Evolutionary conservation across 2,329 filamentous ascomycete species (phyloP).

Genomic region (Stemphylium vesicarium): DNA sequence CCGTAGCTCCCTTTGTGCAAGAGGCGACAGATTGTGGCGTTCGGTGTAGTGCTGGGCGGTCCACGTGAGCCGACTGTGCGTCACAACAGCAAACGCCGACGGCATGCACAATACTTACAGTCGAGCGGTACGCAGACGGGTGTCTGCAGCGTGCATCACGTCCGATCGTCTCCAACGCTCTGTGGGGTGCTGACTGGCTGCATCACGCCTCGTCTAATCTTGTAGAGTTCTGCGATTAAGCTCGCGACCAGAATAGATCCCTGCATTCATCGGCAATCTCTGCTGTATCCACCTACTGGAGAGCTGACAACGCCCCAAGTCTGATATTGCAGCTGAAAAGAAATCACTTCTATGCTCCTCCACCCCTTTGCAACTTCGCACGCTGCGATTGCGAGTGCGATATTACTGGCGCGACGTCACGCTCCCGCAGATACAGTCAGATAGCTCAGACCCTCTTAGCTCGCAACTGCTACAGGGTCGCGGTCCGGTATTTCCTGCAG

Average conservation of each 20-base stretch:
- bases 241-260: constrained; percentile 12
- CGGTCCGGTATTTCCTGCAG: background rate
- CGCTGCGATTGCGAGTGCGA: background rate
- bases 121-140: background rate
- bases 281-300: background rate
- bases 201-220: constrained; percentile 26
- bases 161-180: constrained; percentile 5
- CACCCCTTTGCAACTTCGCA: background rate
- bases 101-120: background rate
- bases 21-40: constrained; percentile 3
- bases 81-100: background rate
- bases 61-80: background rate
- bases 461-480: background rate
- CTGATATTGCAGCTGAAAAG: background rate
- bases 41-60: background rate
- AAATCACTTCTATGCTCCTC: background rate
- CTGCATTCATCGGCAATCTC: constrained; percentile 12
- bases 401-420: background rate
- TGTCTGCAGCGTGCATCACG: background rate
- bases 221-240: constrained; percentile 18
- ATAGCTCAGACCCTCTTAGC: background rate
- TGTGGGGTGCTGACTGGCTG: constrained; percentile 19
- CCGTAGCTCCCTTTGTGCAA: background rate
- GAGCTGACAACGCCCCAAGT: constrained; percentile 1
- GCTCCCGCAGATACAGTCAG: background rate